Base-by-base conservation (phyloP, 1,139 yeast genomes). In the Zygoascus meyerae region DNA sequence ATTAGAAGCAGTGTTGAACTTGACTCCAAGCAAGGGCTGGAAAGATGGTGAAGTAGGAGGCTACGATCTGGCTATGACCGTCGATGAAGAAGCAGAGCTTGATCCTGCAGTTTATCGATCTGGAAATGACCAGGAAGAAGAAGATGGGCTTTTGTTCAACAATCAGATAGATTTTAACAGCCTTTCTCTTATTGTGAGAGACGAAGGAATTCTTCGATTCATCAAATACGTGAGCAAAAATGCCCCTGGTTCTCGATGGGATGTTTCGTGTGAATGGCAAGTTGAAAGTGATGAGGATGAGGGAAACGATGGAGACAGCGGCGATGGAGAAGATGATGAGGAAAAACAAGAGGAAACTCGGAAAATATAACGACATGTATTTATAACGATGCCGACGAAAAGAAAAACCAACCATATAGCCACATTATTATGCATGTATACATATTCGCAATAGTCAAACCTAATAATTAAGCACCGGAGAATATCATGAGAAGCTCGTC, bases 221-320 rank as follows among this genome's bases (percentile, higher is more conserved):
- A 81, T 92, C 54, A 94, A 94, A 64, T 94, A 92, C 60, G 94
- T 92, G 7, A 86, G 96, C 62, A 79, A 79, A 63, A 79, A 79
- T 55, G 97, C 97, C 6, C 81, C 80, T 52, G 96, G 97, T 1
- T 82, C 95, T 33, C 74, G 98, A 61, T 94, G 97, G 97, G 98
- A 94, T 61, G 70, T 92, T 35, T 72, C 76, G 34, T 80, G 85
- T 50, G 86, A 83, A 59, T 90, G 95, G 94, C 81, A 79, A 55
- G 83, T 86, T 15, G 75, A 73, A 50, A 67, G 68, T 26, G 68
- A 59, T 7, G 75, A 62, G 7, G 71, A 61, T 7, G 70, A 66
- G 6, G 69, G 65, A 7, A 68, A 64, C 2, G 59, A 60, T 2
- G 63, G 61, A 12, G 54, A 57, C 3, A 21, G 26, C 7, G 26